These are phyloP conservation scores for Hibiscus tridactylites DNA, from an alignment of 345 rosid genomes.

Conservation along the genomic window DNA sequence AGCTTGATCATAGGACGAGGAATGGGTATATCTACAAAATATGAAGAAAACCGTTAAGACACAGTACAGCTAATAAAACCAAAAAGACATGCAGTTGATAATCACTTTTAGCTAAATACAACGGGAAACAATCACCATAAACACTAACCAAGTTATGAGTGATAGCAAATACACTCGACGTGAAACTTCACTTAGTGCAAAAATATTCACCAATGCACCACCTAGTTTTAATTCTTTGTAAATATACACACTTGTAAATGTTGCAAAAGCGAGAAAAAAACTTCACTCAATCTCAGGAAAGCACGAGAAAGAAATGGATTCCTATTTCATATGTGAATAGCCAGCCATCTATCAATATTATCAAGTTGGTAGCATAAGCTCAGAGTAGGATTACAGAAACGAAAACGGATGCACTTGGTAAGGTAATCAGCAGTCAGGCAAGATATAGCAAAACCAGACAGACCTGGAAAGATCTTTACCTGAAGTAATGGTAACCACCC, in stretches of 20 bases:
- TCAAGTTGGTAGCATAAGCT: not conserved
- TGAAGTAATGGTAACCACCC: conserved; percentile 59
- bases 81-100: not conserved
- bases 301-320: not conserved
- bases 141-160: too few species aligned
- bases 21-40: conserved; percentile 41
- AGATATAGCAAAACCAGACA: not conserved
- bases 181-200: not conserved
- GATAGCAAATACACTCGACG: too few species aligned
- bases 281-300: not conserved
- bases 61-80: not conserved
- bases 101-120: too few species aligned
- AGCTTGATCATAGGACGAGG: conserved; percentile 59
- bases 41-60: conserved; percentile 8
- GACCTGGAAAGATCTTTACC: conserved; percentile 28
- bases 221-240: not conserved
- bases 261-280: not conserved
- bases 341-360: not conserved
- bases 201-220: not conserved
- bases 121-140: too few species aligned
- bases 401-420: not conserved
- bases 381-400: not conserved
- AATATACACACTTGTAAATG: not conserved
- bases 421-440: not conserved
- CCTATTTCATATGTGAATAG: not conserved